Conservation (phyloP, 1,139 yeast species). For the Kodamaea sp. region DNA sequence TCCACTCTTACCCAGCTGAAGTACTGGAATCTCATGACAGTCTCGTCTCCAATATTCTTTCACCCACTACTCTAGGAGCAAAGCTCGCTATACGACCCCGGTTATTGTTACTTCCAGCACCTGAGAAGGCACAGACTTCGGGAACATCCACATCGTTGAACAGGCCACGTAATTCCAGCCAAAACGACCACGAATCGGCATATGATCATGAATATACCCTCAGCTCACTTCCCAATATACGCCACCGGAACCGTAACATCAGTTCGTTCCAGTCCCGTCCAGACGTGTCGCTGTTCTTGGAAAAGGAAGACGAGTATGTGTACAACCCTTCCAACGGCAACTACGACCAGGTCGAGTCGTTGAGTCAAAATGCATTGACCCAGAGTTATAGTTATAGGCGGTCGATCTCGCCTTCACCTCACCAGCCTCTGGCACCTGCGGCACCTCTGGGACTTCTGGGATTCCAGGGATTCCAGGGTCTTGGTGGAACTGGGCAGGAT, state of each 20-base stretch:
- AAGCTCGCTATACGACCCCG: slow-evolving; percentile 33
- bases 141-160: background rate
- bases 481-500: too few species aligned
- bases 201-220: slow-evolving; percentile 7
- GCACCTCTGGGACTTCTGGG: too few species aligned
- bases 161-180: background rate
- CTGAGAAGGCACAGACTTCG: slow-evolving; percentile 2
- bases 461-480: too few species aligned
- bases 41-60: slow-evolving; percentile 17
- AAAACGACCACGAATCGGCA: slow-evolving; percentile 1
- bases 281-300: slow-evolving; percentile 20
- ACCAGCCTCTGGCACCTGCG: too few species aligned
- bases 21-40: slow-evolving; percentile 1
- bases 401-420: too few species aligned
- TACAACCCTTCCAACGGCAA: slow-evolving; percentile 23
- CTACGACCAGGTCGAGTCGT: slow-evolving; percentile 16
- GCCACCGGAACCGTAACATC: slow-evolving; percentile 14
- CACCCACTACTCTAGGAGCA: slow-evolving; percentile 45
- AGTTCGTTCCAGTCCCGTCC: slow-evolving; percentile 24
- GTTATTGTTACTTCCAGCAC: slow-evolving; percentile 27
- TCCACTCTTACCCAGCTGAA: background rate
- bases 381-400: slow-evolving; percentile 14
- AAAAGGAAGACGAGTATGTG: slow-evolving; percentile 20
- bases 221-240: slow-evolving; percentile 1
- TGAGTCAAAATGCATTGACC: slow-evolving; percentile 12